Evolutionary conservation across 495 filamentous ascomycete species (phyloP).

Genomic region (Podospora pseudocomata): DNA sequence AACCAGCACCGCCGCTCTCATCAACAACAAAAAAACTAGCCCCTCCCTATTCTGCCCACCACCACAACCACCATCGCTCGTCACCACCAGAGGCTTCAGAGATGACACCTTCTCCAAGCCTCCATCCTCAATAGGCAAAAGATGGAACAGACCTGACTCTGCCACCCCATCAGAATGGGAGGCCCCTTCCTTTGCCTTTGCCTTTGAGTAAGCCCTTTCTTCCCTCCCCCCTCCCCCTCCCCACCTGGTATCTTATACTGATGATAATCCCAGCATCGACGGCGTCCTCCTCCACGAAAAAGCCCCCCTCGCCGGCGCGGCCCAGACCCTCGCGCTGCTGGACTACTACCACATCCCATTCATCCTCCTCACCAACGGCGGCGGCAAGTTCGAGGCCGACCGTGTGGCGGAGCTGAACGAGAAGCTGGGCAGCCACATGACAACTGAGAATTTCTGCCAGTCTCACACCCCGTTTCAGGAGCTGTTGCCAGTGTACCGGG

Average conservation of each 20-base stretch:
- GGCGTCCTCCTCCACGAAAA: conserved; percentile 89
- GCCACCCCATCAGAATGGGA: background rate
- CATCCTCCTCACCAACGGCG: conserved; percentile 92
- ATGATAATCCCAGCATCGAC: conserved; percentile 64
- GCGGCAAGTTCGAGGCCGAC: conserved; percentile 84
- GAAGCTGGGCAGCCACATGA: conserved; percentile 71
- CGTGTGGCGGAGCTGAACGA: conserved; percentile 75
- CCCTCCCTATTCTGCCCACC: background rate
- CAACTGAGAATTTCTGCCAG: conserved; percentile 85
- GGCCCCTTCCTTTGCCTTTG: conserved; percentile 34
- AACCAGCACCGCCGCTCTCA: background rate
- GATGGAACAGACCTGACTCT: background rate
- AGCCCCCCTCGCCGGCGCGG: conserved; percentile 74
- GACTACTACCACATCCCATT: conserved; percentile 67
- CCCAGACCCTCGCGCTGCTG: conserved; percentile 67
- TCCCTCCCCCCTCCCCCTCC: background rate
- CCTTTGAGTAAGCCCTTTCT: conserved; percentile 34
- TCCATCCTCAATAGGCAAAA: background rate
- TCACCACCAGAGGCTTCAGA: background rate
- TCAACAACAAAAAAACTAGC: background rate
- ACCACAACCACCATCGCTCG: background rate
- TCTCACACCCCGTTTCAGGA: conserved; percentile 85
- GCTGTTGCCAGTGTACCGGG: conserved; percentile 43
- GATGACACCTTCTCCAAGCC: background rate
- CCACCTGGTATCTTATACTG: background rate